phyloP scores from a whole-genome alignment of 345 rosid genomes.

The Euphorbia tirucalli region DNA sequence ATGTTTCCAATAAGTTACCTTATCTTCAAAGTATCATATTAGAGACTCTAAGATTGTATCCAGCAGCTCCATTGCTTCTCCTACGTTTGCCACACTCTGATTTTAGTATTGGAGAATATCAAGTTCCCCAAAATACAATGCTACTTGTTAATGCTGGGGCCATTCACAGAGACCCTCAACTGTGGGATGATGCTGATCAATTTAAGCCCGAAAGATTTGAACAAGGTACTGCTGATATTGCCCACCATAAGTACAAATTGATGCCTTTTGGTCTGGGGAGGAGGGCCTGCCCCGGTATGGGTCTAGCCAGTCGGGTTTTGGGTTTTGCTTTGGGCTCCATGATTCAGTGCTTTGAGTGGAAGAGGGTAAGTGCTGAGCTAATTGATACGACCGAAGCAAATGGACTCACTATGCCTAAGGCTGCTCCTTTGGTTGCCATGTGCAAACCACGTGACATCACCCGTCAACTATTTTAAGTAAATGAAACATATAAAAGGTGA shows the following conservation, averaged over 20 bases:
- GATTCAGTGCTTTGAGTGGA: not conserved
- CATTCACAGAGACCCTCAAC: not conserved
- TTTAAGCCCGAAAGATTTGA: not conserved
- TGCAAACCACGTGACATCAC: not conserved
- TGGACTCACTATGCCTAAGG: not conserved
- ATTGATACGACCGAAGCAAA: not conserved
- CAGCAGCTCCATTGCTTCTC: constrained; percentile 9
- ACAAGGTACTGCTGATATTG: not conserved
- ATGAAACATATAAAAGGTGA: no score
- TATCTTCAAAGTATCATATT: constrained; percentile 18
- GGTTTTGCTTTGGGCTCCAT: not conserved
- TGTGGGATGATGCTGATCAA: not conserved
- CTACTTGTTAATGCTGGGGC: not conserved
- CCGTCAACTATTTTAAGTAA: no score
- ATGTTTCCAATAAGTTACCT: constrained; percentile 7
- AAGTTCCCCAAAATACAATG: constrained; percentile 20
- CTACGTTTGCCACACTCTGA: constrained; percentile 20
- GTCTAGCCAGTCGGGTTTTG: not conserved
- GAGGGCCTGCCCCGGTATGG: not conserved
- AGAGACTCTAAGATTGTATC: constrained; percentile 12
- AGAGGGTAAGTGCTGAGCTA: not conserved
- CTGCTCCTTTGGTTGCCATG: not conserved
- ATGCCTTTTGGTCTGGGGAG: not conserved
- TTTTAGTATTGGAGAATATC: constrained; percentile 2
- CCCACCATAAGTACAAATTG: not conserved